A percentile compares a stretch with the other conserved stretches of the same genome.
These are phyloP conservation scores for Neophaeococcomyces aloes DNA, from an alignment of 2,329 filamentous ascomycete species.

Conservation along the genomic window DNA sequence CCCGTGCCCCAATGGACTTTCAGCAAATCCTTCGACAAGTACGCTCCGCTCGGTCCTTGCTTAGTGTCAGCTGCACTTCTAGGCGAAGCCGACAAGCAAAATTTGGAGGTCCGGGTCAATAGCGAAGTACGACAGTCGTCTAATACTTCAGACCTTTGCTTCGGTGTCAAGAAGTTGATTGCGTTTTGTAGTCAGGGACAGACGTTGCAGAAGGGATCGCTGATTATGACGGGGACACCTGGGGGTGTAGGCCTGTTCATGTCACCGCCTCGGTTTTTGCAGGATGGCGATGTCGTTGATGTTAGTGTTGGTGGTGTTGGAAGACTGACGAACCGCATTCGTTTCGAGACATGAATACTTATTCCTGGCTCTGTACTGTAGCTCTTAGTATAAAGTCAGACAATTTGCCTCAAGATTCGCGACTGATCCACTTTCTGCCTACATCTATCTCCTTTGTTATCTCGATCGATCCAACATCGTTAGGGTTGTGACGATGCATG, in stretches of 20 bases:
- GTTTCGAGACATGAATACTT: too few species aligned
- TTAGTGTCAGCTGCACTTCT: conserved; percentile 29
- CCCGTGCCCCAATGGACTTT: conserved; percentile 48
- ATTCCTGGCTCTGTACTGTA: too few species aligned
- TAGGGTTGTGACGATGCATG: too few species aligned
- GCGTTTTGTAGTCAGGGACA: conserved; percentile 27
- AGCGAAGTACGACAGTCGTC: conserved; percentile 25
- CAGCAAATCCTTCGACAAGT: conserved; percentile 48
- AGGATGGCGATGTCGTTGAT: conserved; percentile 31
- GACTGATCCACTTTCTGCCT: too few species aligned
- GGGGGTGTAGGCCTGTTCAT: conserved; percentile 34
- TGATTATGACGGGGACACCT: conserved; percentile 33
- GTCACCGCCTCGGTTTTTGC: conserved; percentile 28
- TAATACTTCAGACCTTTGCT: conserved; percentile 30
- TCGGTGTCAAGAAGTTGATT: conserved; percentile 27
- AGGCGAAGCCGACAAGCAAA: too few species aligned
- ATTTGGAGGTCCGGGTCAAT: conserved; percentile 15
- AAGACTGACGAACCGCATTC: conserved; percentile 31
- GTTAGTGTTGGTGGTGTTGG: conserved; percentile 40
- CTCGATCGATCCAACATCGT: too few species aligned
- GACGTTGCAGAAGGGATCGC: conserved; percentile 27
- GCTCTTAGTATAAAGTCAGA: too few species aligned
- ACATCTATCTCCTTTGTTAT: too few species aligned
- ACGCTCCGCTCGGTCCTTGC: conserved; percentile 43
- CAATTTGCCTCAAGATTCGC: too few species aligned